Conservation (phyloP, 2,329 filamentous ascomycete species). For the Cordyceps farinosa region DNA sequence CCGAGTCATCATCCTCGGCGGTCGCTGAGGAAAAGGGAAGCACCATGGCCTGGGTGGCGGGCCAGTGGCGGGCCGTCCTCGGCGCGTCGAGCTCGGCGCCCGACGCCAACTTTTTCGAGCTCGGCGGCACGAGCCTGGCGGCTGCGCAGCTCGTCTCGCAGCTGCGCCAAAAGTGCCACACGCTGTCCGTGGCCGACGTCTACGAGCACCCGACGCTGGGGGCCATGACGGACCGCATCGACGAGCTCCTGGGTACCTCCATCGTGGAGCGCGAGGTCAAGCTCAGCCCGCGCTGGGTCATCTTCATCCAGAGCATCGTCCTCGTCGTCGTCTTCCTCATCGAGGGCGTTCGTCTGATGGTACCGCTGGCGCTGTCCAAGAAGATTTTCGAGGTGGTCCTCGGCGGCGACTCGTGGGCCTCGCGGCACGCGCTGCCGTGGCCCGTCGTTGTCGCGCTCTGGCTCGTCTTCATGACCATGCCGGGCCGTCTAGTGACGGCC, state of each 20-base stretch:
- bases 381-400: slow-evolving; percentile 20
- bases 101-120: slow-evolving; percentile 23
- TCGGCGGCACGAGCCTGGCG: slow-evolving; percentile 24
- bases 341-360: slow-evolving; percentile 18
- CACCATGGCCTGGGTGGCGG: slow-evolving; percentile 22
- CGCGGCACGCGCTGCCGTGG: slow-evolving; percentile 19
- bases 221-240: slow-evolving; percentile 21
- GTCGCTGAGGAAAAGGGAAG: background rate
- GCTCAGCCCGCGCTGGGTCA: slow-evolving; percentile 22
- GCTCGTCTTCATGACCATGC: slow-evolving; percentile 19
- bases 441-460: slow-evolving; percentile 18
- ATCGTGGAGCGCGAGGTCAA: slow-evolving; percentile 19
- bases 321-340: slow-evolving; percentile 19
- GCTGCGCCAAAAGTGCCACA: slow-evolving; percentile 20
- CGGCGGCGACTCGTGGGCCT: slow-evolving; percentile 18
- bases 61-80: slow-evolving; percentile 23
- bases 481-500: slow-evolving; percentile 21
- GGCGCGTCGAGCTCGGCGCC: slow-evolving; percentile 17
- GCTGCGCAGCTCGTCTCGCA: slow-evolving; percentile 25
- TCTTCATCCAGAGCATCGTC: slow-evolving; percentile 20
- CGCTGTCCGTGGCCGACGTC: slow-evolving; percentile 24
- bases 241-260: slow-evolving; percentile 19
- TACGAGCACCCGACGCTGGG: slow-evolving; percentile 22
- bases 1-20: background rate
- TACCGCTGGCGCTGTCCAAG: slow-evolving; percentile 14